Percentiles rank a stretch among this genome's conserved stretches.
Evolutionary conservation across 192 early-diverging fungal species (phyloP).

Genomic region (Dissophora globulifera): DNA sequence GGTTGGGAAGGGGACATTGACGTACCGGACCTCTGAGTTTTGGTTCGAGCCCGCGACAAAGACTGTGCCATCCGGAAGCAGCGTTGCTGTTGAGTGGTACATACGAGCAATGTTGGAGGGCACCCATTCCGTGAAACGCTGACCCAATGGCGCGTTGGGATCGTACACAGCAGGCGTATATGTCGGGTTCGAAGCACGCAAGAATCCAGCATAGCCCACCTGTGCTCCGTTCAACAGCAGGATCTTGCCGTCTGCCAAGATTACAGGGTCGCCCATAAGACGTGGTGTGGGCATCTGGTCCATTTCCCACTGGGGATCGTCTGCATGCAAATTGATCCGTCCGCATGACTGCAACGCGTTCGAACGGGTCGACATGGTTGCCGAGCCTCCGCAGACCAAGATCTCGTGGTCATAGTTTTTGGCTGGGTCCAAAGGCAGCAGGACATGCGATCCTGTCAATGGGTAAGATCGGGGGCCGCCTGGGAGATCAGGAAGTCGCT

Average conservation of each 20-base stretch:
- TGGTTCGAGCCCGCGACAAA: conserved; percentile 69
- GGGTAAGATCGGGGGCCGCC: conserved; percentile 64
- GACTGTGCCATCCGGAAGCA: conserved; percentile 65
- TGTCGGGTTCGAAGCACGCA: conserved; percentile 58
- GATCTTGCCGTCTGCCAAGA: conserved; percentile 62
- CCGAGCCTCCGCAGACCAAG: conserved; percentile 68
- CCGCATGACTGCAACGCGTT: conserved; percentile 56
- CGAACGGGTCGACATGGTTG: conserved; percentile 39
- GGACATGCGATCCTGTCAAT: conserved; percentile 60
- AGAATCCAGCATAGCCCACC: conserved; percentile 62
- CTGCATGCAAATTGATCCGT: conserved; percentile 54
- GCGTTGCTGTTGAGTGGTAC: conserved; percentile 69
- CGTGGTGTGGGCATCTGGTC: conserved; percentile 58
- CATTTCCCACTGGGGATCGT: conserved; percentile 60
- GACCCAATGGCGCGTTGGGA: conserved; percentile 47
- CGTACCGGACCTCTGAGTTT: conserved; percentile 50
- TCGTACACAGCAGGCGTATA: conserved; percentile 66
- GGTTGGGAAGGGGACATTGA: conserved; percentile 55
- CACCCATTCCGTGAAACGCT: conserved; percentile 55
- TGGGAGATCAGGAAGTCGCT: conserved; percentile 57
- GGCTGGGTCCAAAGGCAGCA: conserved; percentile 65
- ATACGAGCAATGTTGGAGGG: conserved; percentile 68
- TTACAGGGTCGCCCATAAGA: conserved; percentile 59
- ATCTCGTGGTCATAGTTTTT: conserved; percentile 67
- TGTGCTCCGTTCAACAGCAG: conserved; percentile 67